Base-by-base conservation (phyloP, 495 filamentous ascomycete species). In the Barbatosphaeria neglecta region DNA sequence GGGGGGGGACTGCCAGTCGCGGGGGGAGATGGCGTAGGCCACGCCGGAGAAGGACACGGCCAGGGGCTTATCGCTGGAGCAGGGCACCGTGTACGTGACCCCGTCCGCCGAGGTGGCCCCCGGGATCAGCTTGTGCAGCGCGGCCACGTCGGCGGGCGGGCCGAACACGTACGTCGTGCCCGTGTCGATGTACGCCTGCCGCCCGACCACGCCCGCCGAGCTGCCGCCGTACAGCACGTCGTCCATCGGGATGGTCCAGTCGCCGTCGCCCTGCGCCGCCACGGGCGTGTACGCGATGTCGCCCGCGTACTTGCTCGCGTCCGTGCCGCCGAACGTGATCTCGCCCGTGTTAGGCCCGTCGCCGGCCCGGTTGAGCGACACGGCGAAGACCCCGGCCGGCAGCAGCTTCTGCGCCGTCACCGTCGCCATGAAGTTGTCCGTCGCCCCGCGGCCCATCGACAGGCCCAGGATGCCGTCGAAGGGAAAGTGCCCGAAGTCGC, bases 381-480 rank as follows among this genome's bases (percentile, higher is more conserved):
- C 62, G 28, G 78, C 77, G 53, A 87, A 78, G 17, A 92, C 55
- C 54, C 85, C 87, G 0, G 74, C 63, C 8, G 72, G 50, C 40
- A 93, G 65, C 3, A 74, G 43, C 23, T 76, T 73, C n/a, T 76
- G 63, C 3, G 73, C 51, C n/a, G 65, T 67, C 19, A 90, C 66
- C 22, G 65, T 55, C 28, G 80, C 73, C 65, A 90, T 73, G 52
- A 88, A 78, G 1, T 75, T 81, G 23, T 80, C 73, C 8, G 70
- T 69, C 10, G 62, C 46, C 54, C 66, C 54, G 49, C 64, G 43
- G 62, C 66, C 52, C 64, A 70, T 79, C 7, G 80, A 80, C n/a
- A 93, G 64, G 6, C 85, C 87, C 6, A 93, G 62, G 41, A 94
- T 92, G n/a, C 87, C 87, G 56, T 94, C 87, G 51, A 92, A 83